These are phyloP conservation scores for Amanita pseudoporphyria DNA, from an alignment of 768 basidiomycete genomes.

Conservation along the genomic window DNA sequence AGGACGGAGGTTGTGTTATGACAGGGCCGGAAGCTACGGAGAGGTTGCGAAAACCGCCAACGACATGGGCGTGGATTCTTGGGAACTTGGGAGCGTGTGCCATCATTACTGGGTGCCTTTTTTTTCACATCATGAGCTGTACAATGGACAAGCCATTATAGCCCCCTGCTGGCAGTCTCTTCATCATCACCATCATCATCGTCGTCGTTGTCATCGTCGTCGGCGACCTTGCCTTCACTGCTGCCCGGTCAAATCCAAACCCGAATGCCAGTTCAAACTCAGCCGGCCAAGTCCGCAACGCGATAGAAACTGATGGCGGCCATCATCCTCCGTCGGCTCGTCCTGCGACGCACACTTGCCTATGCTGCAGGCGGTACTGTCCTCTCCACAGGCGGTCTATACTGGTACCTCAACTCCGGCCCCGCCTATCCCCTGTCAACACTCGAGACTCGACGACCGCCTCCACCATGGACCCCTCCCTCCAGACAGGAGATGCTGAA, in stretches of 20 bases:
- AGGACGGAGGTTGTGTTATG: neutral
- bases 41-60: neutral
- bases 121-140: no score
- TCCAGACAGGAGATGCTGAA: slow-evolving; percentile 56
- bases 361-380: slow-evolving; percentile 43
- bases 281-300: no score
- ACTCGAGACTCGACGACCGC: slow-evolving; percentile 58
- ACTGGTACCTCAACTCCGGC: slow-evolving; percentile 68
- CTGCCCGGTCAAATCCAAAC: no score
- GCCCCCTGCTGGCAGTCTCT: no score
- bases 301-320: no score
- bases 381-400: slow-evolving; percentile 47
- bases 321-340: slow-evolving; percentile 29
- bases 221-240: no score
- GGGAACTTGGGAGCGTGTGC: neutral
- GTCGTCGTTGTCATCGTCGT: no score
- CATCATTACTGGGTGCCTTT: neutral
- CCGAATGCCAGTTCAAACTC: no score
- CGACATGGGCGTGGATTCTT: neutral
- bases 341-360: slow-evolving; percentile 48
- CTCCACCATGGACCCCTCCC: slow-evolving; percentile 74
- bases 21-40: neutral
- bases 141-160: no score
- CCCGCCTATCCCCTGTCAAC: slow-evolving; percentile 58
- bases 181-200: no score